Conservation (phyloP, 208 protist genomes). For the Trypanosoma platydactyli region DNA sequence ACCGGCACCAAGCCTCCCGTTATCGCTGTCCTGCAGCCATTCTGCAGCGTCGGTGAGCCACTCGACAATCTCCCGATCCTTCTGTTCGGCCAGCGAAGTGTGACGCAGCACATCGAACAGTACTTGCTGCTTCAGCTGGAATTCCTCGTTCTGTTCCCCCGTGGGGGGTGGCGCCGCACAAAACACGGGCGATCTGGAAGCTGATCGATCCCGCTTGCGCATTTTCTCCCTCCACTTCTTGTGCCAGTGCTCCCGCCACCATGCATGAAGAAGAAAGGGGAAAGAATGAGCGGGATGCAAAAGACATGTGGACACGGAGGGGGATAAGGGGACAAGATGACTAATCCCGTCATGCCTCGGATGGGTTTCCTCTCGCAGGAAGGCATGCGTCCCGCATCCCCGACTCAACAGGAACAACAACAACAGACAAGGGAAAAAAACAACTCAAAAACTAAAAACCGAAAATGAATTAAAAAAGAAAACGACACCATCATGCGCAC, state of each 20-base stretch:
- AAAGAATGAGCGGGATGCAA: not conserved
- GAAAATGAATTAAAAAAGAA: conserved; percentile 1
- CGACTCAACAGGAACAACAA: too few species aligned
- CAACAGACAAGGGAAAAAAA: too few species aligned
- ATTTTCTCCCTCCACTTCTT: not conserved
- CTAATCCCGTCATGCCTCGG: too few species aligned
- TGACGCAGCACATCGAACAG: conserved; percentile 67
- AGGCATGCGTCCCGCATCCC: too few species aligned
- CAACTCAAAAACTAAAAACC: conserved; percentile 9
- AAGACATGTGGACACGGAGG: too few species aligned
- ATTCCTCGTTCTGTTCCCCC: not conserved
- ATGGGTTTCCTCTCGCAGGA: too few species aligned
- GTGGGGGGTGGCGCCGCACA: not conserved
- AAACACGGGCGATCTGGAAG: conserved; percentile 10
- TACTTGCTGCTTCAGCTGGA: conserved; percentile 32
- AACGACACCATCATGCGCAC: too few species aligned
- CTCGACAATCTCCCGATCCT: conserved; percentile 69
- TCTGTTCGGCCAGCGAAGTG: conserved; percentile 71
- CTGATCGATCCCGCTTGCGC: conserved; percentile 28
- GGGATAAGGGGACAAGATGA: too few species aligned
- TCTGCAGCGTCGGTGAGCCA: conserved; percentile 51
- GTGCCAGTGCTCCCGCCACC: not conserved
- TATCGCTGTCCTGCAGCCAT: conserved; percentile 39
- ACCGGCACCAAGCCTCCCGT: conserved; percentile 1
- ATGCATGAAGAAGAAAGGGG: conserved; percentile 2